Evolutionary conservation across 139 green algal genomes (phyloP).

Genomic region (Chlamydomonas eustigma): DNA sequence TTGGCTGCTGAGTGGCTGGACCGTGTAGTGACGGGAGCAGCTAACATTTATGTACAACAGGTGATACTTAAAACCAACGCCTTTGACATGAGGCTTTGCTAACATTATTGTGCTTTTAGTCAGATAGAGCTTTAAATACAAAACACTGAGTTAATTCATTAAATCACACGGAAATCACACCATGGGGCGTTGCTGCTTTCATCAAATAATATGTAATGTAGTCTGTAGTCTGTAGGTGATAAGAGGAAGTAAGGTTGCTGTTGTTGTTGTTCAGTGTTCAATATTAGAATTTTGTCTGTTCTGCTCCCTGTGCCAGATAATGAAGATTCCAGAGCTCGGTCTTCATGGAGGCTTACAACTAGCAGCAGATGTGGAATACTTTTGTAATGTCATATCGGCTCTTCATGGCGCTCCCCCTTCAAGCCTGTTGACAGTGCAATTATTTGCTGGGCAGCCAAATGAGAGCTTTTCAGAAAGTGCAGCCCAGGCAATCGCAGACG

Average conservation of each 20-base stretch:
- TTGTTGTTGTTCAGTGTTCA: no score
- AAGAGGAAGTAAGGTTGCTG: no score
- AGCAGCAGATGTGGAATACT: slow-evolving; percentile 89
- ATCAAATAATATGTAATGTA: no score
- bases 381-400: slow-evolving; percentile 85
- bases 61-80: no score
- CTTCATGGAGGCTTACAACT: slow-evolving; percentile 71
- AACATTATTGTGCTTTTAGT: no score
- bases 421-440: slow-evolving; percentile 64
- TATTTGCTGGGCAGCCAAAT: slow-evolving; percentile 25
- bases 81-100: no score
- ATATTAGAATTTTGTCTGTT: no score
- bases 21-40: slow-evolving; percentile 41
- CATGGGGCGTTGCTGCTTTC: no score
- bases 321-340: slow-evolving; percentile 41
- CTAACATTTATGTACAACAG: slow-evolving; percentile 18
- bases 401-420: slow-evolving; percentile 67
- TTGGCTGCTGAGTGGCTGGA: slow-evolving; percentile 82
- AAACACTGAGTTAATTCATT: no score
- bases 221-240: no score
- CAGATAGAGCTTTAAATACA: no score
- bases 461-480: slow-evolving; percentile 23
- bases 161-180: no score
- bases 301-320: neutral
- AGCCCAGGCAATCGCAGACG: slow-evolving; percentile 24